phyloP scores from a whole-genome alignment of 371 early-diverging fungal species.

The Mucor plumbeus region DNA sequence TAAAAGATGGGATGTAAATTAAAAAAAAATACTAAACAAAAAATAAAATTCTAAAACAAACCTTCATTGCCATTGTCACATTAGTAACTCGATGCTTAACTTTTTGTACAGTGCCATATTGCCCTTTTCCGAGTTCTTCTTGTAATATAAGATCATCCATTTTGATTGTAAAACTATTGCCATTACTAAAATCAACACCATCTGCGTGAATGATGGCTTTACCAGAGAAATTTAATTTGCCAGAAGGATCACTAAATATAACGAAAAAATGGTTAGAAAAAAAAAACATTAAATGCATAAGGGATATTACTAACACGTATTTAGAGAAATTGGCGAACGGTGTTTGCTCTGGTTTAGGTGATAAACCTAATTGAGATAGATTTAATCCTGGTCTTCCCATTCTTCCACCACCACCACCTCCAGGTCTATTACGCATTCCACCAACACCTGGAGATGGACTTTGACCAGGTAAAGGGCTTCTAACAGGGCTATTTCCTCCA shows the following conservation, averaged over 20 bases:
- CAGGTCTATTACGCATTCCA: slow-evolving; percentile 14
- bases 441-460: slow-evolving; percentile 8
- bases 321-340: slow-evolving; percentile 75
- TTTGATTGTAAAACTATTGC: slow-evolving; percentile 86
- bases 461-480: slow-evolving; percentile 14
- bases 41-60: slow-evolving; percentile 11
- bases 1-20: slow-evolving; percentile 26
- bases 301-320: slow-evolving; percentile 60
- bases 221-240: slow-evolving; percentile 89
- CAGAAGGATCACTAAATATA: slow-evolving; percentile 76
- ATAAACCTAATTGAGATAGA: slow-evolving; percentile 43
- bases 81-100: slow-evolving; percentile 87
- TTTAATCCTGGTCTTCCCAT: slow-evolving; percentile 43
- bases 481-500: background rate
- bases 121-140: slow-evolving; percentile 88
- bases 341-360: slow-evolving; percentile 49
- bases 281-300: background rate
- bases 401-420: slow-evolving; percentile 27
- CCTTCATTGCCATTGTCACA: slow-evolving; percentile 94
- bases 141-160: slow-evolving; percentile 82
- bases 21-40: background rate
- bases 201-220: slow-evolving; percentile 90
- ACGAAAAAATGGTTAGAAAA: background rate
- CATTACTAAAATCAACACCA: slow-evolving; percentile 91
- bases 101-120: slow-evolving; percentile 92